A percentile compares a stretch with the other conserved stretches of the same genome.
phyloP scores from a whole-genome alignment of 306 rosid genomes.

The Cucumis hystrix region DNA sequence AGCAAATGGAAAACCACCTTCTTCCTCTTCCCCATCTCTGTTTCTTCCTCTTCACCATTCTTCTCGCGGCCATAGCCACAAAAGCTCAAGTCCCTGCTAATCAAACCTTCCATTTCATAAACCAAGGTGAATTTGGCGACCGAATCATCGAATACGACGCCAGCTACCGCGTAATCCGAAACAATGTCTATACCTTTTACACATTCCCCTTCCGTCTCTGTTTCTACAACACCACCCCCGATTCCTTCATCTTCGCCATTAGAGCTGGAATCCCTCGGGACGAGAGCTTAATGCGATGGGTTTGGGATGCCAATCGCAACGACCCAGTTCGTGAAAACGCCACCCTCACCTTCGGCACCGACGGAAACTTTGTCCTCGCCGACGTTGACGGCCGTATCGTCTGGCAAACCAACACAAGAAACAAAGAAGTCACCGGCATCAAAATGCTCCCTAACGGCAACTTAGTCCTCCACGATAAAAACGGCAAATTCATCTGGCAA shows the following conservation, averaged over 20 bases:
- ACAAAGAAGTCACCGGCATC: constrained; percentile 17
- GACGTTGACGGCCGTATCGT: constrained; percentile 9
- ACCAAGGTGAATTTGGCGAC: constrained; percentile 21
- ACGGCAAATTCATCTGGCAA: constrained; percentile 19
- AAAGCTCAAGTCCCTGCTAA: constrained; percentile 20
- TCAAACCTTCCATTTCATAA: constrained; percentile 13
- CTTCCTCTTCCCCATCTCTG: background rate
- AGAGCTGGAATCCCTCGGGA: constrained; percentile 12
- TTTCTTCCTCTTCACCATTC: background rate
- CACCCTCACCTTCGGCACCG: constrained; percentile 12
- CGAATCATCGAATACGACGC: constrained; percentile 7
- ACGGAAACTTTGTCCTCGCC: constrained; percentile 19
- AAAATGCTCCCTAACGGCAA: constrained; percentile 16
- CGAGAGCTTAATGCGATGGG: constrained; percentile 19
- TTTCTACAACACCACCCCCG: constrained; percentile 29
- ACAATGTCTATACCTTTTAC: background rate
- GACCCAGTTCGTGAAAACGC: constrained; percentile 21
- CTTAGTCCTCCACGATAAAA: constrained; percentile 15
- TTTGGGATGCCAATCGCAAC: constrained; percentile 25
- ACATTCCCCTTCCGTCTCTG: constrained; percentile 19
- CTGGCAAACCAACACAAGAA: constrained; percentile 29
- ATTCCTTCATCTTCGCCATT: constrained; percentile 15
- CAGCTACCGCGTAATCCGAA: constrained; percentile 14
- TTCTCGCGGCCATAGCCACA: background rate
- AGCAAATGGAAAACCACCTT: background rate